Conservation (phyloP, 768 basidiomycete species). For the Amanita exitialis region DNA sequence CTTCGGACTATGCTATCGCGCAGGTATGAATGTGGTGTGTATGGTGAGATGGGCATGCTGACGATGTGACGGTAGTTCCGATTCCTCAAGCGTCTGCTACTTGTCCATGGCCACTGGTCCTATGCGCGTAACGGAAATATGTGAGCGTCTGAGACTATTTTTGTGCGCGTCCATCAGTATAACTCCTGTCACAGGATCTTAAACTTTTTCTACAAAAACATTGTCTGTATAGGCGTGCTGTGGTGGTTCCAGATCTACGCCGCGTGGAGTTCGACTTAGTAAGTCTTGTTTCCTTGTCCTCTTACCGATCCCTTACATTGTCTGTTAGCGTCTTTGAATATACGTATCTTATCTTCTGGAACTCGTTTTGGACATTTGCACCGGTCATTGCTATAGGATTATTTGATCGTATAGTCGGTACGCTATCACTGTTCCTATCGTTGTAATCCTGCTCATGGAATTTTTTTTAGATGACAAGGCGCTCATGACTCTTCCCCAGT, state of each 20-base stretch:
- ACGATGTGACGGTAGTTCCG: slow-evolving; percentile 48
- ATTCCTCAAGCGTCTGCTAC: slow-evolving; percentile 80
- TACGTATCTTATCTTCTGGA: slow-evolving; percentile 93
- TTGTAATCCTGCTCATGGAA: neutral
- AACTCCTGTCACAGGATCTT: slow-evolving; percentile 52
- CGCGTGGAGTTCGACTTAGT: slow-evolving; percentile 93
- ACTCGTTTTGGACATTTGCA: slow-evolving; percentile 87
- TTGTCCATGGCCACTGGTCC: slow-evolving; percentile 98
- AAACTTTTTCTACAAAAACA: slow-evolving; percentile 99
- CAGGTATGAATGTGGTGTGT: slow-evolving; percentile 42
- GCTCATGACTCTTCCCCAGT: slow-evolving; percentile 83
- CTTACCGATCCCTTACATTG: neutral
- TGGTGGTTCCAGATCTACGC: slow-evolving; percentile 99
- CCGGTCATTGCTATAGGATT: slow-evolving; percentile 93
- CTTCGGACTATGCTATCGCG: slow-evolving; percentile 94
- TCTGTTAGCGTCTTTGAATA: slow-evolving; percentile 61
- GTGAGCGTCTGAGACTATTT: slow-evolving; percentile 30
- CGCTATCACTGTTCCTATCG: slow-evolving; percentile 12
- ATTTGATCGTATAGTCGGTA: slow-evolving; percentile 86
- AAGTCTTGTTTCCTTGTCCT: neutral
- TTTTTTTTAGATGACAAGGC: slow-evolving; percentile 53
- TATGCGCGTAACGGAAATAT: slow-evolving; percentile 94
- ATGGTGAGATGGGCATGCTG: neutral
- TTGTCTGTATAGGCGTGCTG: slow-evolving; percentile 86
- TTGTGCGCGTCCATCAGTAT: neutral